Percentiles rank a stretch among this genome's conserved stretches.
Conservation (phyloP, 805 yeast genomes). For the Candida dendrica region DNA sequence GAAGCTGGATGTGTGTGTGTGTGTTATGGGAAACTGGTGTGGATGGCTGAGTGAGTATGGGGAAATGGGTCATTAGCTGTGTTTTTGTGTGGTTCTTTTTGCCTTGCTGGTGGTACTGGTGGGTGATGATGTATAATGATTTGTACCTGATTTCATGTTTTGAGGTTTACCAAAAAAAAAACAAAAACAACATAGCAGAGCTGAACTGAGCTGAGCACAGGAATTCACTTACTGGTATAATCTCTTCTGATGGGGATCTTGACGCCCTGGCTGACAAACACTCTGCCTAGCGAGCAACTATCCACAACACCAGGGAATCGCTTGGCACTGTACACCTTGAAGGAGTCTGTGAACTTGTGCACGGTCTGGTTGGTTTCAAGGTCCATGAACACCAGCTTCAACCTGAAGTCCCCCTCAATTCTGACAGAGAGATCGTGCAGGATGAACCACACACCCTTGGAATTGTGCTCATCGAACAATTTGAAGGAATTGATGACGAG, state of each 20-base stretch:
- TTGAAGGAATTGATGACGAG: conserved; percentile 32
- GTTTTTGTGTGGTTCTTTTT: no score
- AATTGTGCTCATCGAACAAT: conserved; percentile 26
- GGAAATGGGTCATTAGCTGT: no score
- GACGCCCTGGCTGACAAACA: conserved; percentile 36
- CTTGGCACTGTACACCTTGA: conserved; percentile 35
- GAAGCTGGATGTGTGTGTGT: no score
- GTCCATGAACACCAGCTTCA: conserved; percentile 29
- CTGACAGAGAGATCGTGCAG: conserved; percentile 34
- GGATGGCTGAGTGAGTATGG: no score
- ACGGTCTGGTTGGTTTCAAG: conserved; percentile 13
- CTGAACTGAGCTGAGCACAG: no score
- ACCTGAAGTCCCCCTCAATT: conserved; percentile 34
- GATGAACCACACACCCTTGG: conserved; percentile 35
- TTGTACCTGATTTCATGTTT: no score
- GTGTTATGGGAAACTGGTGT: no score
- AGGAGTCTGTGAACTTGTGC: conserved; percentile 23
- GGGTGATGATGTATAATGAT: no score
- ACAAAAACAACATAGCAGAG: no score
- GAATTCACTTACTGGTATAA: background rate
- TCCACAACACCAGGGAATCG: conserved; percentile 40
- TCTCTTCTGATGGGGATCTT: conserved; percentile 34
- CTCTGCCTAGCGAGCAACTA: conserved; percentile 29
- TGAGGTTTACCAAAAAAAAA: no score
- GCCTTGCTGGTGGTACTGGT: no score